A percentile compares a stretch with the other conserved stretches of the same genome.
Conservation (phyloP, 768 basidiomycete genomes). For the Mycena pura region DNA sequence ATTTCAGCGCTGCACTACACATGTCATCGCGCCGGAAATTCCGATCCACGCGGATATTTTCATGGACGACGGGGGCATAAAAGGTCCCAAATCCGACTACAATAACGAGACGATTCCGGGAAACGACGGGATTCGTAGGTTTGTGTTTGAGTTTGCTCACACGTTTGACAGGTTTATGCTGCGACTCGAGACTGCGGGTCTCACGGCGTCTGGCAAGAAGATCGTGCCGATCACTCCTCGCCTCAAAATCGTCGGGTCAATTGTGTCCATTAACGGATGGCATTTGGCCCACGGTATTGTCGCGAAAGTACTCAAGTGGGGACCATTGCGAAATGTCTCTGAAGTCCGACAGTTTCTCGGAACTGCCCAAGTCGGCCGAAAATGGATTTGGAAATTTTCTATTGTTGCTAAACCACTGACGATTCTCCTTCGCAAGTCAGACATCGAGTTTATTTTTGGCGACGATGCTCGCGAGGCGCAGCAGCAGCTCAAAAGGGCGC, state of each 20-base stretch:
- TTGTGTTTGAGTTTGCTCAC: slow-evolving; percentile 4
- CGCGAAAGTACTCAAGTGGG: slow-evolving; percentile 37
- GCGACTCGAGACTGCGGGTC: slow-evolving; percentile 25
- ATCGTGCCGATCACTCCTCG: slow-evolving; percentile 27
- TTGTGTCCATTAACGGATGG: slow-evolving; percentile 38
- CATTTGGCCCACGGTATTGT: slow-evolving; percentile 32
- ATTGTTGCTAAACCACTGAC: slow-evolving; percentile 34
- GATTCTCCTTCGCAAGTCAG: slow-evolving; percentile 4
- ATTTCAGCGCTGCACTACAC: slow-evolving; percentile 34
- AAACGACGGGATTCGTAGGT: not conserved
- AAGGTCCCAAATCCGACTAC: slow-evolving; percentile 26
- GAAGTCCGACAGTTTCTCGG: slow-evolving; percentile 37
- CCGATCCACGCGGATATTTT: slow-evolving; percentile 22
- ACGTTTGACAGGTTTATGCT: not conserved
- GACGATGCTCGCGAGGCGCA: slow-evolving; percentile 31
- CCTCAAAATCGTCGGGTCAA: slow-evolving; percentile 37
- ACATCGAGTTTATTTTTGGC: slow-evolving; percentile 34
- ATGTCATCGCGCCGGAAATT: slow-evolving; percentile 25
- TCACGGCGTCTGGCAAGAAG: slow-evolving; percentile 42
- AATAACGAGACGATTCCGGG: slow-evolving; percentile 1
- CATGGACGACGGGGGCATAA: slow-evolving; percentile 29
- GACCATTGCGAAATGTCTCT: slow-evolving; percentile 6
- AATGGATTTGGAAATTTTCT: slow-evolving; percentile 35
- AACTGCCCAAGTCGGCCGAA: slow-evolving; percentile 26
- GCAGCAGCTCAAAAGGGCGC: slow-evolving; percentile 30